phyloP scores from a whole-genome alignment of 257 asterid genomes.

The Pogostemon cablin region DNA sequence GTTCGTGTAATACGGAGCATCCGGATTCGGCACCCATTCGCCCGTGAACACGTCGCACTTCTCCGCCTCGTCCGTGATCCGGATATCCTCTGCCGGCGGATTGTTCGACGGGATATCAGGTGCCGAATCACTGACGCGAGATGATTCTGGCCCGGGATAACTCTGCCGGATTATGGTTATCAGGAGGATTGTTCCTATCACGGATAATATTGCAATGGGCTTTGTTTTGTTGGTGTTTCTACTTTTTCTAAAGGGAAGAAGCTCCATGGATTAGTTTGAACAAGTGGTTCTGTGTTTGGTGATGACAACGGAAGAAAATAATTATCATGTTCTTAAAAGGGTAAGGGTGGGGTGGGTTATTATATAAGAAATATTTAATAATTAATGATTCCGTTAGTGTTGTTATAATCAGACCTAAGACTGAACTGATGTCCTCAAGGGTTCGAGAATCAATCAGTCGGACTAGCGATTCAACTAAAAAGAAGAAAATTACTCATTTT shows the following conservation, averaged over 20 bases:
- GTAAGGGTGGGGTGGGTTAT: too few species aligned
- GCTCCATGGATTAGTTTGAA: constrained; percentile 22
- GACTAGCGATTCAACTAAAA: too few species aligned
- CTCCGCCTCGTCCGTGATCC: not conserved
- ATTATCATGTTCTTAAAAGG: too few species aligned
- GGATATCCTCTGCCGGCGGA: constrained; percentile 17
- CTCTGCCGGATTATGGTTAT: not conserved
- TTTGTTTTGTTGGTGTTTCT: not conserved
- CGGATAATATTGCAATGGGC: not conserved
- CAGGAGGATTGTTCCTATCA: not conserved
- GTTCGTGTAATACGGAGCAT: constrained; percentile 61
- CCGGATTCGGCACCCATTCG: constrained; percentile 58
- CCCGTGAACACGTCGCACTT: constrained; percentile 50
- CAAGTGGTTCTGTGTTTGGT: not conserved
- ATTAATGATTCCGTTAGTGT: too few species aligned
- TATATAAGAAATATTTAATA: too few species aligned
- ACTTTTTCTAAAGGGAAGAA: constrained; percentile 3
- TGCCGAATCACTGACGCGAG: not conserved
- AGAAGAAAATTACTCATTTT: too few species aligned
- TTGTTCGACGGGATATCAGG: not conserved
- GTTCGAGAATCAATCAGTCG: too few species aligned
- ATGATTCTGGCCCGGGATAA: not conserved
- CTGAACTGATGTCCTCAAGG: too few species aligned
- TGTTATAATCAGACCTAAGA: too few species aligned
- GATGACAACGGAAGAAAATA: too few species aligned